phyloP scores from a whole-genome alignment of 1,284 basidiomycete species.

The Leccinum pachyderme region DNA sequence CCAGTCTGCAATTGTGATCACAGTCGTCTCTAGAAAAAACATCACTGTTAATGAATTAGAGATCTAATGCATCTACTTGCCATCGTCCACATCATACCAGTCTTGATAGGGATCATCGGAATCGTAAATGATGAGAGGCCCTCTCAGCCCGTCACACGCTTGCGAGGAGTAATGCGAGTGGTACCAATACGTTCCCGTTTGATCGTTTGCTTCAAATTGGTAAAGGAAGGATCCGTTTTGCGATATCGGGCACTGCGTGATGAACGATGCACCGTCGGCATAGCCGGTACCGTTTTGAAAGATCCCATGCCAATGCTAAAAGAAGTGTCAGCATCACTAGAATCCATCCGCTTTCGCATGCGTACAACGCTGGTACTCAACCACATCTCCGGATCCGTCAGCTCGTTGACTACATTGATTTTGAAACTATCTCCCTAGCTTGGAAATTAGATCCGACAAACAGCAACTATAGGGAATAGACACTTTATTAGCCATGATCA shows the following conservation, averaged over 20 bases:
- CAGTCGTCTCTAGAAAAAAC: slow-evolving; percentile 25
- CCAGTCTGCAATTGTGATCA: slow-evolving; percentile 33
- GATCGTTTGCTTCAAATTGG: background rate
- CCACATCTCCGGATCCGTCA: background rate
- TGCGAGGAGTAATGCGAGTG: background rate
- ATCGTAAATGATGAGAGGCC: background rate
- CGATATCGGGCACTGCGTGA: background rate
- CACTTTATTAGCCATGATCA: background rate
- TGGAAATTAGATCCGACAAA: background rate
- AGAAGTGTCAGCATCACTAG: background rate
- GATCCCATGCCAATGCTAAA: background rate
- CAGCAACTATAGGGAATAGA: background rate
- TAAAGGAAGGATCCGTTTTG: background rate
- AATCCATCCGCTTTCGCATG: background rate
- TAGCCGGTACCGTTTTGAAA: background rate
- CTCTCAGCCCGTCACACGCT: background rate
- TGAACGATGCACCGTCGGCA: background rate
- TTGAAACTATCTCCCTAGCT: background rate
- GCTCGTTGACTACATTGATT: background rate
- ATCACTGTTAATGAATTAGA: background rate
- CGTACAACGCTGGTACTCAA: background rate
- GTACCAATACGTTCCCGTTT: background rate
- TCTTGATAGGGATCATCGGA: background rate
- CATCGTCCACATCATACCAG: background rate
- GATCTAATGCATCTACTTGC: background rate